These are phyloP conservation scores for Platismatia glauca DNA, from an alignment of 495 filamentous ascomycete genomes.

Conservation along the genomic window DNA sequence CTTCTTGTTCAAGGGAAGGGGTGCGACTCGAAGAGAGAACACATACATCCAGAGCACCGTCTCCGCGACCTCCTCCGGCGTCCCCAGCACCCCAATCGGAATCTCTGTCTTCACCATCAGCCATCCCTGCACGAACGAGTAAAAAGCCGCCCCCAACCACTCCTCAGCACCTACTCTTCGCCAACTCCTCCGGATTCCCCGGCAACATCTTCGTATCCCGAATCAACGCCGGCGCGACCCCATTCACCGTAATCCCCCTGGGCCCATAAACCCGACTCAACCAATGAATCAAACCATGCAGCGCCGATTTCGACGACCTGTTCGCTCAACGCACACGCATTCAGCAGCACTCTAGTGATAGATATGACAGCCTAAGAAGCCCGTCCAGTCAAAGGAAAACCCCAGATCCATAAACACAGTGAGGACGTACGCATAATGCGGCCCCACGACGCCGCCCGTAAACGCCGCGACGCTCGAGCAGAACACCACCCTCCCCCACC, in stretches of 20 bases:
- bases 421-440: slow-evolving; percentile 33
- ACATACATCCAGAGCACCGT: slow-evolving; percentile 35
- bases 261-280: slow-evolving; percentile 52
- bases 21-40: too few relatives aligned
- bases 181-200: slow-evolving; percentile 24
- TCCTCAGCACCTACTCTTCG: slow-evolving; percentile 34
- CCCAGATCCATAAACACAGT: too few relatives aligned
- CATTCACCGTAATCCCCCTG: slow-evolving; percentile 63
- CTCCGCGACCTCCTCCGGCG: slow-evolving; percentile 59
- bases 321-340: not conserved
- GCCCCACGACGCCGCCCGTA: slow-evolving; percentile 41
- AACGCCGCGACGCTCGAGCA: slow-evolving; percentile 46
- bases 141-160: not conserved
- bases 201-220: slow-evolving; percentile 60
- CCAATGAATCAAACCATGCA: slow-evolving; percentile 60
- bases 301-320: slow-evolving; percentile 41
- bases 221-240: slow-evolving; percentile 69
- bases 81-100: slow-evolving; percentile 54
- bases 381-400: not conserved
- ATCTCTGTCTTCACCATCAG: slow-evolving; percentile 33
- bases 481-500: slow-evolving; percentile 48
- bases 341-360: too few relatives aligned
- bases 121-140: slow-evolving; percentile 22
- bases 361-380: too few relatives aligned
- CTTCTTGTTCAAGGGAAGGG: too few relatives aligned